Conservation (phyloP, 2,329 filamentous ascomycete genomes). For the Neospermospora avenae region DNA sequence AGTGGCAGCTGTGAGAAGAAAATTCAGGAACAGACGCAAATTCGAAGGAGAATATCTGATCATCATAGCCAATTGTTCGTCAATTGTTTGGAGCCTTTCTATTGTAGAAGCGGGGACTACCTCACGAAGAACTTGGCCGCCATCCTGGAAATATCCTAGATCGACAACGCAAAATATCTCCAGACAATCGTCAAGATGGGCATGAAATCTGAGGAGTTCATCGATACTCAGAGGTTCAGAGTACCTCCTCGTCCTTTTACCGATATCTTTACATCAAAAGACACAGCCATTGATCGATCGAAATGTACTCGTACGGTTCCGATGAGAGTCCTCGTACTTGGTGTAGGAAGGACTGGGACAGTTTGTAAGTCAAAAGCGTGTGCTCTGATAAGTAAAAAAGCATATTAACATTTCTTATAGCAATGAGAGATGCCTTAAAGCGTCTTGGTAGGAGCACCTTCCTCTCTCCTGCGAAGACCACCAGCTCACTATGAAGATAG, state of each 20-base stretch:
- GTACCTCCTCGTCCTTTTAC: constrained; percentile 44
- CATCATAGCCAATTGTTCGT: background rate
- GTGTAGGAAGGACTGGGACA: constrained; percentile 68
- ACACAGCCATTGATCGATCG: constrained; percentile 65
- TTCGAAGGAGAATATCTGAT: background rate
- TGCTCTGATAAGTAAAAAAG: background rate
- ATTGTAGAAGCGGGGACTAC: background rate
- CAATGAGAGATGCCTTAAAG: constrained; percentile 62
- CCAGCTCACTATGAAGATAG: background rate
- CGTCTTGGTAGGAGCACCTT: constrained; percentile 55
- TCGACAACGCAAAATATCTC: background rate
- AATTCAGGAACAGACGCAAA: background rate
- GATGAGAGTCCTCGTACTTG: constrained; percentile 70
- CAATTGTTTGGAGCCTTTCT: background rate
- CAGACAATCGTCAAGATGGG: background rate
- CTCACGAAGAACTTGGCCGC: background rate
- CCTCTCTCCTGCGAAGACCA: background rate
- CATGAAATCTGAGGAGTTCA: background rate
- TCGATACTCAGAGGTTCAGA: background rate
- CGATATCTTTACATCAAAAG: constrained; percentile 56
- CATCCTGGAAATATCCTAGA: background rate
- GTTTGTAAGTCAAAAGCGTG: constrained; percentile 56
- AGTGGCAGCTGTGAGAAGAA: background rate
- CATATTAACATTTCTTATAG: constrained; percentile 34
- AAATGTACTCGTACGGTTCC: constrained; percentile 64